Evolutionary conservation across 306 rosid genomes (phyloP).

Genomic region (Canavalia ensiformis): DNA sequence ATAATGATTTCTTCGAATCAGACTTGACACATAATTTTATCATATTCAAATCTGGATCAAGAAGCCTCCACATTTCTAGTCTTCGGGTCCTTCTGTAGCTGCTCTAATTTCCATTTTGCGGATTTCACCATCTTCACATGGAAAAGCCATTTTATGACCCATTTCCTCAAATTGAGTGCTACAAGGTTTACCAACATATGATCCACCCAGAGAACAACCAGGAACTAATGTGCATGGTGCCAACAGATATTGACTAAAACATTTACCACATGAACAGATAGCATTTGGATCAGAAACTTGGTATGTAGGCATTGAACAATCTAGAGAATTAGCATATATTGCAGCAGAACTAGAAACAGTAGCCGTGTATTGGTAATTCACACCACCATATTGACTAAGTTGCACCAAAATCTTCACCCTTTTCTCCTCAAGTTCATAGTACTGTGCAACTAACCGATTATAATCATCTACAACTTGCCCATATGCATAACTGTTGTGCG

Average conservation of each 20-base stretch:
- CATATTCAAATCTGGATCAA: no score
- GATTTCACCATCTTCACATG: conserved; percentile 60
- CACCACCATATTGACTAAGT: no score
- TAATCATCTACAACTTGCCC: conserved; percentile 60
- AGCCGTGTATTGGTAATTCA: no score
- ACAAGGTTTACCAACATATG: conserved; percentile 55
- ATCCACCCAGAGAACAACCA: conserved; percentile 29
- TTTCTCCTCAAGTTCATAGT: no score
- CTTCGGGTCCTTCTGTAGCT: conserved; percentile 26
- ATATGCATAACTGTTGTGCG: conserved; percentile 50
- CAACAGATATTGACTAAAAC: conserved; percentile 50
- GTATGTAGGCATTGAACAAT: conserved; percentile 51
- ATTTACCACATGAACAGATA: conserved; percentile 65
- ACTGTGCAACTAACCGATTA: conserved; percentile 49
- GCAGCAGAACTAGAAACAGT: no score
- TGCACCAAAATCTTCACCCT: no score
- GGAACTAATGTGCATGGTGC: conserved; percentile 48
- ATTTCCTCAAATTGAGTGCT: conserved; percentile 48
- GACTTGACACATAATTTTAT: no score
- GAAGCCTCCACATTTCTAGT: no score
- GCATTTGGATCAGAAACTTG: conserved; percentile 61
- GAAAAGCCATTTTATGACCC: conserved; percentile 51
- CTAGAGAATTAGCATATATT: conserved; percentile 49
- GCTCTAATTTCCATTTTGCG: conserved; percentile 72
- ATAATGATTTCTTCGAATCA: no score